Evolutionary conservation across 169 alveolate species (phyloP).

Genomic region (Plasmodium vivax): DNA sequence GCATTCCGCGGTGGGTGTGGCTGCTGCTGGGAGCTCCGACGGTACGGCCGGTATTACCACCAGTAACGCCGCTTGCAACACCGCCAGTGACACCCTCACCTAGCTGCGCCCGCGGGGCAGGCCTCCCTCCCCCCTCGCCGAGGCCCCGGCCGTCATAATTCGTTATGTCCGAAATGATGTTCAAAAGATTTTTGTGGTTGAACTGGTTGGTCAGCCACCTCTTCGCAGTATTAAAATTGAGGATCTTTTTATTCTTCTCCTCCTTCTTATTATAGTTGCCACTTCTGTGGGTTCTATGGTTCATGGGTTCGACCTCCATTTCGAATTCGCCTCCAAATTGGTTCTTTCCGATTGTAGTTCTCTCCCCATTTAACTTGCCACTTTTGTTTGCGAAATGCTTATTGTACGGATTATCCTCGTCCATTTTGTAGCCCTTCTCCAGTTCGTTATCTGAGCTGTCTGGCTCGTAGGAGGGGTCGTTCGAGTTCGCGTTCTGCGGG

Average conservation of each 20-base stretch:
- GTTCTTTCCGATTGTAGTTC: background rate
- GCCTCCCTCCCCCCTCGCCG: background rate
- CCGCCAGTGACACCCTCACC: background rate
- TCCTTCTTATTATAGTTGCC: constrained; percentile 24
- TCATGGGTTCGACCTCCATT: background rate
- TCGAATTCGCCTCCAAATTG: constrained; percentile 5
- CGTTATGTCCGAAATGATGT: constrained; percentile 68
- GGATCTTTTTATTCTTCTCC: constrained; percentile 55
- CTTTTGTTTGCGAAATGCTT: background rate
- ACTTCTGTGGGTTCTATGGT: background rate
- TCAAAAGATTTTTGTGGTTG: constrained; percentile 56
- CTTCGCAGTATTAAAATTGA: constrained; percentile 61
- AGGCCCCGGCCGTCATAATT: constrained; percentile 17
- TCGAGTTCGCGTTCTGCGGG: background rate
- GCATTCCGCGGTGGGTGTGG: background rate
- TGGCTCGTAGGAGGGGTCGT: background rate
- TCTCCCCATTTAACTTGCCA: background rate
- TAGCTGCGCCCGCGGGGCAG: background rate
- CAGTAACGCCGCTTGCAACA: background rate
- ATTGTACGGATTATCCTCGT: background rate
- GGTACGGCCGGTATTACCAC: background rate
- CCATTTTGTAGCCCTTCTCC: background rate
- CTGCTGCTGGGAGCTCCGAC: background rate
- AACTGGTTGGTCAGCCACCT: constrained; percentile 70
- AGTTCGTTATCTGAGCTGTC: background rate